phyloP scores from a whole-genome alignment of 73 alveolate species.

The Paramecium biaurelia region DNA sequence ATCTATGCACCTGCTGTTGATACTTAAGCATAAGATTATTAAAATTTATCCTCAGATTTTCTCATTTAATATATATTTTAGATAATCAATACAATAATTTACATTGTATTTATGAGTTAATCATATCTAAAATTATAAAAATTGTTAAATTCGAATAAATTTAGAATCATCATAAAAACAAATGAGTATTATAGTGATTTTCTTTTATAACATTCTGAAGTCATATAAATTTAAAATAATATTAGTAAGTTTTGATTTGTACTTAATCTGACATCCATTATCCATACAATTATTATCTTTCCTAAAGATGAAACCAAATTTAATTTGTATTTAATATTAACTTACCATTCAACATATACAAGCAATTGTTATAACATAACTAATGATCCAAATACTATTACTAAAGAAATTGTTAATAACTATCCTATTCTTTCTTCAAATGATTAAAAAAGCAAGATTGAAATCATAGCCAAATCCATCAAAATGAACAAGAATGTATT shows the following conservation, averaged over 20 bases:
- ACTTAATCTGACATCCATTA: neutral
- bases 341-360: neutral
- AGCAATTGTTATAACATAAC: neutral
- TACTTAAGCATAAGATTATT: neutral
- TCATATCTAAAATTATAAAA: neutral
- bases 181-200: neutral
- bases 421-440: neutral
- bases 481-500: neutral
- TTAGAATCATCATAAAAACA: neutral
- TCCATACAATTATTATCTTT: neutral
- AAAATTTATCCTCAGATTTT: neutral
- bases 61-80: neutral
- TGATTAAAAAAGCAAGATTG: neutral
- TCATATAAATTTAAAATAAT: neutral
- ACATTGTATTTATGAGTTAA: neutral
- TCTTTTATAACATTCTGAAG: neutral
- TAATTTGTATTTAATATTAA: neutral
- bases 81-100: neutral
- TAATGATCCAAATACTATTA: neutral
- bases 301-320: neutral
- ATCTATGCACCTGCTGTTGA: neutral
- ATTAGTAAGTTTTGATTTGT: neutral
- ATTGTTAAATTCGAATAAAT: neutral
- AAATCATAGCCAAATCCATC: neutral
- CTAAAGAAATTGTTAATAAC: neutral